Percentiles rank a stretch among this genome's conserved stretches.
Evolutionary conservation across 805 yeast genomes (phyloP).

Genomic region (Wickerhamomyces strasburgensis): DNA sequence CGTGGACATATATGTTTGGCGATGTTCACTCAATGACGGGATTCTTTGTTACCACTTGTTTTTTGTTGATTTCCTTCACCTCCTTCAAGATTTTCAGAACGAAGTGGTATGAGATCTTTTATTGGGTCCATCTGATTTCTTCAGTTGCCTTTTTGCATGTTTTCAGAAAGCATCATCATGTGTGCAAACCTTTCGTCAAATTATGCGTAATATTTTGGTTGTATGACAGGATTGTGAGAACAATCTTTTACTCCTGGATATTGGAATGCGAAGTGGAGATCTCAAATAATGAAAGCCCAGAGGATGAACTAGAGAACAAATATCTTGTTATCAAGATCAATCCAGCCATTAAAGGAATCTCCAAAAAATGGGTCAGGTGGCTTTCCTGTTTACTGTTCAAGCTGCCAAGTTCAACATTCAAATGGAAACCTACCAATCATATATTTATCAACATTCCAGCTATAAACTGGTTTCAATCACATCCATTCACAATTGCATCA

Average conservation of each 20-base stretch:
- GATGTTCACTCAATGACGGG: constrained; percentile 15
- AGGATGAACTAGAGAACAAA: constrained; percentile 5
- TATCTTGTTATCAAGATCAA: constrained; percentile 13
- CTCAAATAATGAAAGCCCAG: not conserved
- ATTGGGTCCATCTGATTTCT: constrained; percentile 16
- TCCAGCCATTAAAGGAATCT: constrained; percentile 1
- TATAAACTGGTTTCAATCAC: constrained; percentile 19
- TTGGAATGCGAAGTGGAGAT: constrained; percentile 9
- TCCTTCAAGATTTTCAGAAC: constrained; percentile 15
- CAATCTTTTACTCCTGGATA: constrained; percentile 14
- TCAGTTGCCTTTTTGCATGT: constrained; percentile 20
- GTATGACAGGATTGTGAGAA: constrained; percentile 18
- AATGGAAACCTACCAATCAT: constrained; percentile 21
- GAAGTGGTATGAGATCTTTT: constrained; percentile 20
- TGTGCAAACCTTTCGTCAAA: constrained; percentile 22
- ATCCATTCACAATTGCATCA: constrained; percentile 27
- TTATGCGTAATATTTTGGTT: constrained; percentile 10
- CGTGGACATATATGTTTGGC: constrained; percentile 18
- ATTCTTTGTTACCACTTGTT: constrained; percentile 6
- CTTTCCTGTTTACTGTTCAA: constrained; percentile 7
- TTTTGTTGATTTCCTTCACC: constrained; percentile 11
- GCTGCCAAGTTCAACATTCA: constrained; percentile 7
- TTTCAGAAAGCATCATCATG: constrained; percentile 23
- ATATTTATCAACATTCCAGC: constrained; percentile 22
- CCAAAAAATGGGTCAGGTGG: not conserved